Base-by-base conservation (phyloP, 2,329 filamentous ascomycete genomes). In the Colletotrichum incanum region DNA sequence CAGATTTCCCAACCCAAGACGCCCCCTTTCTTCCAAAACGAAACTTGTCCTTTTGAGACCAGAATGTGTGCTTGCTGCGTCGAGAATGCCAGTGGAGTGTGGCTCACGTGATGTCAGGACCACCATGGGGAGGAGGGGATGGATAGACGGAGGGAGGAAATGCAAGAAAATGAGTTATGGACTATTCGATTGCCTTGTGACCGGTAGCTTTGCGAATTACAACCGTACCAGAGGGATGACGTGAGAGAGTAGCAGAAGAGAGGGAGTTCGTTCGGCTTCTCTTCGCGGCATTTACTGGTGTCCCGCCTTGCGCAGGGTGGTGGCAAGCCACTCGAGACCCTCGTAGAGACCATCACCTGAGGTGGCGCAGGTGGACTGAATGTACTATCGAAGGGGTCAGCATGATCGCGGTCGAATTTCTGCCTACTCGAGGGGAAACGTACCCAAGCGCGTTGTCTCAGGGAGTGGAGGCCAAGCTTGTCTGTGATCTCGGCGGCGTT, bases 401-500 rank as follows among this genome's bases (percentile, higher is more conserved):
- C 64, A 73, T 65, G 67, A 23, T 49, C 12, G 31, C 54, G 3
- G 18, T 47, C 20, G 16, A 1, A 7, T 8, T 76, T 71, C 37
- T 34, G 39, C 12, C 16, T 45, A 43, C 67, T n/a, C 8, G 43
- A 63, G 67, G 34, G 50, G 73, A 55, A 75, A 88, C 95, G 84
- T 95, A 99, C 96, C 96, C 96, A 99, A 81, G 94, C 93, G 85
- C 96, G 95, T 89, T 98, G 94, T 91, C 95, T 94, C 91, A 99
- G 90, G 88, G 94, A 97, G 92, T 98, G 96, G 81, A 99, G 95
- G 83, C 96, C 96, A 86, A 99, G 94, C 92, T 98, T 98, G 89
- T 99, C 96, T 86, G 96, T 99, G 86, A 99, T 98, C 89, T 99
- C 96, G 82, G 96, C 96, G 81, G 96, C 96, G 87, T 97, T 98